Conservation (phyloP, 129 eudicot species). For the Arctium lappa region DNA sequence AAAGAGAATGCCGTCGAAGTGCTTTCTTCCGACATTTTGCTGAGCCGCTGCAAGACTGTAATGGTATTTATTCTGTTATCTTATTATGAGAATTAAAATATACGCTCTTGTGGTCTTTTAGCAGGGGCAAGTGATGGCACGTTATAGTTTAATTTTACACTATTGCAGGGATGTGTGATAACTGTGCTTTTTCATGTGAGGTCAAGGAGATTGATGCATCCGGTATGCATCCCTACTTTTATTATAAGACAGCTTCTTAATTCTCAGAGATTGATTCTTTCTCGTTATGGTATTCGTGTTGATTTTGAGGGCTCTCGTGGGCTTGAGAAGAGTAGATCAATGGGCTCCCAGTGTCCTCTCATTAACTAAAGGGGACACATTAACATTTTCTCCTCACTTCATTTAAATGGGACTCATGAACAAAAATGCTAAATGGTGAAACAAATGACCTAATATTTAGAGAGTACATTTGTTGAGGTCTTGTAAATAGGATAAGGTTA, state of each 20-base stretch:
- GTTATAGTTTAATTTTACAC: not conserved
- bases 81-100: not conserved
- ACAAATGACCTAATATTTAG: no score
- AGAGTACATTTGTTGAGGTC: no score
- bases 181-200: constrained; percentile 61
- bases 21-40: constrained; percentile 94
- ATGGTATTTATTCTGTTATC: constrained; percentile 44
- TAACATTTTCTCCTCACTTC: no score
- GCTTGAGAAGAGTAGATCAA: not conserved
- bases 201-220: constrained; percentile 79
- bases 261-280: not conserved
- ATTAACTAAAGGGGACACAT: no score
- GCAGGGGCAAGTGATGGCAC: not conserved
- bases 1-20: constrained; percentile 71
- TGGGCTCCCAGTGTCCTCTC: no score
- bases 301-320: not conserved
- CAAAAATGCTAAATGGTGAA: no score
- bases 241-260: not conserved
- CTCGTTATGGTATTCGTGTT: not conserved
- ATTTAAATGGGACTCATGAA: no score
- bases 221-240: constrained; percentile 39
- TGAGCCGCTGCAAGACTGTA: constrained; percentile 91
- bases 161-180: constrained; percentile 90
- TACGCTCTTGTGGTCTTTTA: not conserved
- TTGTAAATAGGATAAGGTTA: no score